A percentile compares a stretch with the other conserved stretches of the same genome.
Conservation (phyloP, 805 yeast genomes). For the Saccharomycopsis schoenii region DNA sequence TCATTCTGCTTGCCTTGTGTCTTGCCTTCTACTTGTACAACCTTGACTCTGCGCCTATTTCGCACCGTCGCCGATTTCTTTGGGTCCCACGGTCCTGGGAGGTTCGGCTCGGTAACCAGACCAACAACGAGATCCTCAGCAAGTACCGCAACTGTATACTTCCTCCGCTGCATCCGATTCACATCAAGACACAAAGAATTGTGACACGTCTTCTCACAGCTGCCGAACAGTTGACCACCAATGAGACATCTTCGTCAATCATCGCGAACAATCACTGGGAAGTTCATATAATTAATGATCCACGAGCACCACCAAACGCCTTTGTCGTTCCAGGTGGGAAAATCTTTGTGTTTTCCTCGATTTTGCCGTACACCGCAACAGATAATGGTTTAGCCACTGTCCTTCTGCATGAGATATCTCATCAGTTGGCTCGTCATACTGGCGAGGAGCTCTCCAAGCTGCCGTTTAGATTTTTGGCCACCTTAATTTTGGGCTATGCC, state of each 20-base stretch:
- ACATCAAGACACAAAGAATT: conserved; percentile 44
- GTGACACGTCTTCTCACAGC: conserved; percentile 57
- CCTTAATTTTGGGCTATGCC: conserved; percentile 28
- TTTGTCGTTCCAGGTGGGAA: conserved; percentile 95
- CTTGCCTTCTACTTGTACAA: conserved; percentile 20
- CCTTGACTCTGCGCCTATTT: conserved; percentile 73
- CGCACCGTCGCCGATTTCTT: conserved; percentile 62
- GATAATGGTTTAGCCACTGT: conserved; percentile 96
- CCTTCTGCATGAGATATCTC: conserved; percentile 86
- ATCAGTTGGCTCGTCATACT: conserved; percentile 87
- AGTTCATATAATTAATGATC: conserved; percentile 67
- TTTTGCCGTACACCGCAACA: conserved; percentile 65
- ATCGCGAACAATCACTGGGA: conserved; percentile 50
- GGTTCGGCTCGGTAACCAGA: conserved; percentile 45
- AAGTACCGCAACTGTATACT: conserved; percentile 46
- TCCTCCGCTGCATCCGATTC: conserved; percentile 54
- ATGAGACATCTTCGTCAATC: conserved; percentile 19
- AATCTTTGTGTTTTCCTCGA: conserved; percentile 77
- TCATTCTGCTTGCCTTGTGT: neutral
- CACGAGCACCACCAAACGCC: conserved; percentile 82
- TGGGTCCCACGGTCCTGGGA: conserved; percentile 64
- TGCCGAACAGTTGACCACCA: conserved; percentile 33
- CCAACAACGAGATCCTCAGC: conserved; percentile 49
- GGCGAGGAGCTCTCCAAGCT: conserved; percentile 71
- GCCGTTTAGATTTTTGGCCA: conserved; percentile 51